phyloP scores from a whole-genome alignment of 1,139 yeast species.

The Suhomyces guaymorum region DNA sequence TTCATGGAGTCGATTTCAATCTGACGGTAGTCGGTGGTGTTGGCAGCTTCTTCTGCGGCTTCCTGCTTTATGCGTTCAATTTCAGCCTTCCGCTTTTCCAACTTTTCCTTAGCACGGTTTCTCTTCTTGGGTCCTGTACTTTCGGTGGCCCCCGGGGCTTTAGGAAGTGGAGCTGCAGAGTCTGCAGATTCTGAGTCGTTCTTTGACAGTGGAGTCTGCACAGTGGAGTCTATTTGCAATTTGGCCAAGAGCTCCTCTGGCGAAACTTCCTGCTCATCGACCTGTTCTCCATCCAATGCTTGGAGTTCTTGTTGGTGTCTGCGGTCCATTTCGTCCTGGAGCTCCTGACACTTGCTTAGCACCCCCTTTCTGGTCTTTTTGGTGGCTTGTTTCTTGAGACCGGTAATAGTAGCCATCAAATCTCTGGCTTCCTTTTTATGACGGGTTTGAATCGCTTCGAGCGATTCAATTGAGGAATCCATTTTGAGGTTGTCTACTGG shows the following conservation, averaged over 20 bases:
- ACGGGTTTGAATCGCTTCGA: slow-evolving; percentile 41
- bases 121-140: slow-evolving; percentile 35
- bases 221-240: slow-evolving; percentile 23
- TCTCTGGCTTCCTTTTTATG: slow-evolving; percentile 74
- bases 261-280: slow-evolving; percentile 48
- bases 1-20: slow-evolving; percentile 70
- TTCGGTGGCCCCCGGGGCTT: too few species aligned
- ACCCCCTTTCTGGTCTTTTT: slow-evolving; percentile 71
- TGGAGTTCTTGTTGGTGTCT: slow-evolving; percentile 54
- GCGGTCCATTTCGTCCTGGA: slow-evolving; percentile 56
- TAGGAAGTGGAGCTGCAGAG: neutral
- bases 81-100: slow-evolving; percentile 75
- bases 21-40: slow-evolving; percentile 64
- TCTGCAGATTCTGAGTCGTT: neutral
- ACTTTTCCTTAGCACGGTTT: slow-evolving; percentile 81
- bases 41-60: slow-evolving; percentile 70
- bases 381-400: slow-evolving; percentile 79
- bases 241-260: slow-evolving; percentile 68
- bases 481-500: neutral
- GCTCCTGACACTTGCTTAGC: slow-evolving; percentile 52
- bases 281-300: slow-evolving; percentile 17
- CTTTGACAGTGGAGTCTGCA: neutral
- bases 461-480: neutral
- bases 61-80: slow-evolving; percentile 61
- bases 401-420: slow-evolving; percentile 64